Base-by-base conservation (phyloP, 139 green algal genomes). In the Penium margaritaceum region DNA sequence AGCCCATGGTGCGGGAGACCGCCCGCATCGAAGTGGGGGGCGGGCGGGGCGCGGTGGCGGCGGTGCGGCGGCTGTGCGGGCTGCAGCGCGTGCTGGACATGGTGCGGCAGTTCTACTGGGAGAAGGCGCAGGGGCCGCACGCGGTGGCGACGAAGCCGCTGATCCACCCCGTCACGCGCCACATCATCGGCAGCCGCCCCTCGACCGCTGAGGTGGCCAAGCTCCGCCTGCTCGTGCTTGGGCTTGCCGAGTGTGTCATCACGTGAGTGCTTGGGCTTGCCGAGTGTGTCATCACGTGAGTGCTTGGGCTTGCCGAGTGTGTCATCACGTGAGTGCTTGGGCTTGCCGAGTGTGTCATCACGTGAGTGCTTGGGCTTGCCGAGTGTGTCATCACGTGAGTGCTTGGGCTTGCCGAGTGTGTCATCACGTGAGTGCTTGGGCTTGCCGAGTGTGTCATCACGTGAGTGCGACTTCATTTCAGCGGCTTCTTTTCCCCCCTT, bases 91-190 rank as follows among this genome's bases (percentile, higher is more conserved):
- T 73, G 1, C 55, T 76, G 15, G 68, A 76, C 32, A 75, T 75
- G 14, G 19, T 76, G 2, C 51, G 68, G 29, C 54, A 75, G 17
- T 76, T 66, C 68, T 76, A 76, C 55, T 76, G 68, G 68, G 68
- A 76, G 24, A 76, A 76, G 21, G 65, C 65, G 15, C 65, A n/a
- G 27, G 65, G n/a, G 19, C 46, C 37, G 6, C 68, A 32, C 35
- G 21, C 24, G 19, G 15, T 54, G 19, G 68, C 17, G 17, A 24
- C 53, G 29, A n/a, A 12, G 1, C 68, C 57, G 12, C 57, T 75
- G 12, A 15, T 55, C 29, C 57, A 75, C 36, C 57, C 57, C 17
- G 54, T 76, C 21, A 75, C 68, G 2, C 29, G 15, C 55, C 15
- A 24, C 29, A 32, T 67, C 29, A 75, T 75, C 33, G 68, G 60